These are phyloP conservation scores for Boletus patriciae DNA, from an alignment of 768 basidiomycete species.

Conservation along the genomic window DNA sequence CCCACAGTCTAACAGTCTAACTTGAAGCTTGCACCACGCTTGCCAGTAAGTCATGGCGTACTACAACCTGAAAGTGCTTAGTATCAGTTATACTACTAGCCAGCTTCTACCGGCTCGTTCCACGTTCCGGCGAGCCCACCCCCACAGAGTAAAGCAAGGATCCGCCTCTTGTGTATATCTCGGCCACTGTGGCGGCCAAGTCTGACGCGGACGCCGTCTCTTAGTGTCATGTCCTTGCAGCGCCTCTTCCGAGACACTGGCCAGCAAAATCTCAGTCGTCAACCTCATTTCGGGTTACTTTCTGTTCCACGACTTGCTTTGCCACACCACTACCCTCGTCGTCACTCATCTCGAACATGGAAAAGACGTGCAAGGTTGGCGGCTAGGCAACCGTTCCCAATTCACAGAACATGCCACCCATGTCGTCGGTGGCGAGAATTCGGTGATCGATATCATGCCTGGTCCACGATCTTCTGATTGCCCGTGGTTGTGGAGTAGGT, in stretches of 20 bases:
- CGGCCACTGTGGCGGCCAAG: no score
- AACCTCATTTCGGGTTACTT: slow-evolving; percentile 41
- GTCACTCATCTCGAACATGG: slow-evolving; percentile 38
- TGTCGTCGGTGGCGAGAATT: slow-evolving; percentile 23
- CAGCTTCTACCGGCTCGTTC: no score
- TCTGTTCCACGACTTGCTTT: slow-evolving; percentile 36
- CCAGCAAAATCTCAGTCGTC: slow-evolving; percentile 45
- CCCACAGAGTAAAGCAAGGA: no score
- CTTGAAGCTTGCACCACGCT: no score
- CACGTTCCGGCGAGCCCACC: no score
- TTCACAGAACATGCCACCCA: slow-evolving; percentile 24
- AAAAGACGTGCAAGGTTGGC: slow-evolving; percentile 38
- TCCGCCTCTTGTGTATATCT: no score
- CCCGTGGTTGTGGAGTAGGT: slow-evolving; percentile 14
- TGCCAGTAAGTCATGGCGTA: no score
- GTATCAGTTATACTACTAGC: no score
- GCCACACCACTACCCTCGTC: slow-evolving; percentile 33
- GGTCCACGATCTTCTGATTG: slow-evolving; percentile 24
- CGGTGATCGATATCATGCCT: slow-evolving; percentile 25
- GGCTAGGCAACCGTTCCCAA: slow-evolving; percentile 27
- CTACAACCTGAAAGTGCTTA: no score
- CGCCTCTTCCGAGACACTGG: slow-evolving; percentile 35
- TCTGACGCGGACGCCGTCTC: no score
- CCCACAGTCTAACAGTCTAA: no score
- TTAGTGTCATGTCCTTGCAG: no score